Evolutionary conservation across 345 rosid species (phyloP), one percentile per base, ranked within the genome.

Genomic region (Eucalyptus victrix): DNA sequence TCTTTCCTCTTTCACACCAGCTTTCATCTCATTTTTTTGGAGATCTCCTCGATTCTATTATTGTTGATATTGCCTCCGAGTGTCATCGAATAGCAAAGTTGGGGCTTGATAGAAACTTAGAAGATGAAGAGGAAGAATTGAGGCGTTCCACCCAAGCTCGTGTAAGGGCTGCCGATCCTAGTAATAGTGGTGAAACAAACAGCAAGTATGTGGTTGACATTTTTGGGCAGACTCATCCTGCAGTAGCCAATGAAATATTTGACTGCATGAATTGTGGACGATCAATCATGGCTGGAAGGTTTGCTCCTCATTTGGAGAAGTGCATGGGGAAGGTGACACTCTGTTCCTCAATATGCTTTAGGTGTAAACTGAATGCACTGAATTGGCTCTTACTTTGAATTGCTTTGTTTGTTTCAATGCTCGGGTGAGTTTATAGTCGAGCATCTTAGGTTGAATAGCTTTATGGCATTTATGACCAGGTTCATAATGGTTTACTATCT

Each of bases 291-390:
- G 99, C 99, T 15, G 99, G 99, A 90, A 95, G 97, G 88, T 97
- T 97, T 91, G 98, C 99, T 93, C 98, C 98, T 91, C 99, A 98
- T 94, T 89, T 97, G 90, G 99, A 96, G 88, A 98, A 95, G 93
- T 98, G 99, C 95, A 97, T 98, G 99, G 99, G 99, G 90, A 98
- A 96, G 99, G 99, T 98, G 89, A 90, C 54, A n/a, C 90, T 28
- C n/a, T 28, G 51, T 18, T 23, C 87, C 88, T 86, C 12, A 16
- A 14, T 60, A 16, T 45, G 56, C 21, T 28, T 58, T 30, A 9
- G 56, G n/a, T 44, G 76, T 86, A 56, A 49, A 51, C 67, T 53
- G 88, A 40, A 40, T 76, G 47, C 85, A 76, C 85, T 76, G 85
- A 40, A 76, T 40, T 37, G 83, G 85, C 85, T 37, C 47, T 37